Conservation (phyloP, 2,329 filamentous ascomycete species). For the Nemania sp. region DNA sequence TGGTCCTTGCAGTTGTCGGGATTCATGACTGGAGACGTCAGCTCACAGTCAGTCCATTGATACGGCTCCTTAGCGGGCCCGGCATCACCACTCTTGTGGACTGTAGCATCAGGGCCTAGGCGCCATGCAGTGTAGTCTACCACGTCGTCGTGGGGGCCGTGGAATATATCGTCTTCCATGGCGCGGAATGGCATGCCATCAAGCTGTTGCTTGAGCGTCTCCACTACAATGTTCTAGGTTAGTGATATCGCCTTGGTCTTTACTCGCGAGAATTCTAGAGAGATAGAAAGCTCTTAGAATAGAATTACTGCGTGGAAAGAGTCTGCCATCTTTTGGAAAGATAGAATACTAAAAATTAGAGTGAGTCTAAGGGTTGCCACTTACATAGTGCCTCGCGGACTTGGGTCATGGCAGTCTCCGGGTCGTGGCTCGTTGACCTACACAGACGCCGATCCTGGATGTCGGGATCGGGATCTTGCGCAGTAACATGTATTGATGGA, state of each 20-base stretch:
- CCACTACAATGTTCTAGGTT: slow-evolving; percentile 7
- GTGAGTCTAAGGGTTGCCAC: neutral
- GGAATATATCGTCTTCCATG: slow-evolving; percentile 33
- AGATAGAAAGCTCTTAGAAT: neutral
- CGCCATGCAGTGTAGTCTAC: slow-evolving; percentile 44
- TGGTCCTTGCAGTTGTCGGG: slow-evolving; percentile 30
- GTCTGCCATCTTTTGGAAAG: too few species aligned
- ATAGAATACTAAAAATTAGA: too few species aligned
- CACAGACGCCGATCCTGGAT: slow-evolving; percentile 10
- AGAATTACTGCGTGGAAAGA: neutral
- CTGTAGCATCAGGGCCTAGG: slow-evolving; percentile 35
- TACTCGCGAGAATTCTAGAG: neutral
- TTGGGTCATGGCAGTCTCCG: neutral
- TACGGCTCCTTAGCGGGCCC: slow-evolving; percentile 10
- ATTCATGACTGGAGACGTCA: slow-evolving; percentile 44
- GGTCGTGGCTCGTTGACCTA: neutral
- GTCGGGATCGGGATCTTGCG: slow-evolving; percentile 35
- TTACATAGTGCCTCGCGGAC: slow-evolving; percentile 15
- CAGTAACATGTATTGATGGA: slow-evolving; percentile 3
- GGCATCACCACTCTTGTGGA: slow-evolving; percentile 6
- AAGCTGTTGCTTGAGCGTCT: slow-evolving; percentile 19
- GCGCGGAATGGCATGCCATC: slow-evolving; percentile 31
- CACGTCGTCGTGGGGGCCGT: slow-evolving; percentile 37
- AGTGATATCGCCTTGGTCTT: neutral
- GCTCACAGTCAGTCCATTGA: slow-evolving; percentile 39